Percentiles rank a stretch among this genome's conserved stretches.
Conservation (phyloP, 108 stramenopile genomes). For the Cyclostephanos invisitatus region DNA sequence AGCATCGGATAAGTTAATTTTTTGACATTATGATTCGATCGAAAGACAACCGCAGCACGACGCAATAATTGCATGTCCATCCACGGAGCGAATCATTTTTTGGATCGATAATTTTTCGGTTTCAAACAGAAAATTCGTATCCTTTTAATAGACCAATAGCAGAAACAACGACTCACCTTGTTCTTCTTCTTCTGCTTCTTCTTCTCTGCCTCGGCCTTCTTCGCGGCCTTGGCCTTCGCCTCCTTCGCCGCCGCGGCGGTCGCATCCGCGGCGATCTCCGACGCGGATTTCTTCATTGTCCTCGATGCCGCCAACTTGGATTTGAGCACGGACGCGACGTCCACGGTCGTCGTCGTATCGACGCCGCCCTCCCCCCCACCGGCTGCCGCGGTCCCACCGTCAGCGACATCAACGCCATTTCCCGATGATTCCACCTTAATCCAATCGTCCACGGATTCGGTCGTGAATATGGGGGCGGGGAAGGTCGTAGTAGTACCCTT, state of each 20-base stretch:
- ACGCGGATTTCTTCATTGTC: conserved; percentile 23
- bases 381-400: not conserved
- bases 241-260: conserved; percentile 34
- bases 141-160: too few species aligned
- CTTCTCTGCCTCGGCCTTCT: conserved; percentile 45
- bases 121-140: not conserved
- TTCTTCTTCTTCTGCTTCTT: conserved; percentile 35
- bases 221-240: conserved; percentile 51
- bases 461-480: conserved; percentile 2
- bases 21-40: not conserved
- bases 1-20: not conserved
- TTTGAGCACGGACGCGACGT: conserved; percentile 47
- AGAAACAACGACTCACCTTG: conserved; percentile 6
- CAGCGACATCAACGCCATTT: not conserved
- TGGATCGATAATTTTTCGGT: too few species aligned
- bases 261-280: conserved; percentile 31
- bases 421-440: conserved; percentile 24
- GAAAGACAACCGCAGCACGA: not conserved
- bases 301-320: conserved; percentile 18
- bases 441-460: conserved; percentile 33
- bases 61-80: not conserved
- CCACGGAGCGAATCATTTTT: not conserved
- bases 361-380: not conserved
- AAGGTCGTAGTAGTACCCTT: not conserved
- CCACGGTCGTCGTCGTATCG: conserved; percentile 5